A percentile compares a stretch with the other conserved stretches of the same genome.
Conservation (phyloP, 805 yeast species). For the Ascoidea tarda region DNA sequence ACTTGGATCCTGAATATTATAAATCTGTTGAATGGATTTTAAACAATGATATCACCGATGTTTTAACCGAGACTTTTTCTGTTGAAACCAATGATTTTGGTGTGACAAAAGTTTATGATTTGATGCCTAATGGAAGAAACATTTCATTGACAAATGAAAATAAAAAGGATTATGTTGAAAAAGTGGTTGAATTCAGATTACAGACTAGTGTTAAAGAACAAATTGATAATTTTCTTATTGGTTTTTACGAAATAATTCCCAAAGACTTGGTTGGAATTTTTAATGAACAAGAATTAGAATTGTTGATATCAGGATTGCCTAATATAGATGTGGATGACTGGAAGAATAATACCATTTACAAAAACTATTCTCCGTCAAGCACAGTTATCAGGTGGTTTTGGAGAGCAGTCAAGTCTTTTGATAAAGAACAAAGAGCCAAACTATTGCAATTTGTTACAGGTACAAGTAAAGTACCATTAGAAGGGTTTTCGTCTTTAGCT, state of each 20-base stretch:
- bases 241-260: slow-evolving; percentile 85
- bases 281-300: slow-evolving; percentile 91
- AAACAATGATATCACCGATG: slow-evolving; percentile 88
- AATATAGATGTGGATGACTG: slow-evolving; percentile 94
- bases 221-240: slow-evolving; percentile 69
- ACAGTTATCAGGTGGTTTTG: slow-evolving; percentile 94
- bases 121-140: slow-evolving; percentile 69
- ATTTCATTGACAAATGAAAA: slow-evolving; percentile 83
- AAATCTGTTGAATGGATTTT: slow-evolving; percentile 91
- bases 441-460: slow-evolving; percentile 94
- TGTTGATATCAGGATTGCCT: slow-evolving; percentile 87
- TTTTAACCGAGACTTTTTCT: slow-evolving; percentile 87
- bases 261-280: slow-evolving; percentile 72
- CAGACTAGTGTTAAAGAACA: slow-evolving; percentile 78
- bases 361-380: slow-evolving; percentile 69
- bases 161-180: slow-evolving; percentile 76
- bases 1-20: slow-evolving; percentile 95
- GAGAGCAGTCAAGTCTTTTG: slow-evolving; percentile 94
- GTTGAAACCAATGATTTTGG: slow-evolving; percentile 92
- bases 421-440: slow-evolving; percentile 86
- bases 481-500: slow-evolving; percentile 81
- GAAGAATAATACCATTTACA: slow-evolving; percentile 74
- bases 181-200: slow-evolving; percentile 77
- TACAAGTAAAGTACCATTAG: slow-evolving; percentile 88
- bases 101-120: slow-evolving; percentile 70